These are phyloP conservation scores for Sphagnurus paluster DNA, from an alignment of 1,284 basidiomycete genomes.

Conservation along the genomic window DNA sequence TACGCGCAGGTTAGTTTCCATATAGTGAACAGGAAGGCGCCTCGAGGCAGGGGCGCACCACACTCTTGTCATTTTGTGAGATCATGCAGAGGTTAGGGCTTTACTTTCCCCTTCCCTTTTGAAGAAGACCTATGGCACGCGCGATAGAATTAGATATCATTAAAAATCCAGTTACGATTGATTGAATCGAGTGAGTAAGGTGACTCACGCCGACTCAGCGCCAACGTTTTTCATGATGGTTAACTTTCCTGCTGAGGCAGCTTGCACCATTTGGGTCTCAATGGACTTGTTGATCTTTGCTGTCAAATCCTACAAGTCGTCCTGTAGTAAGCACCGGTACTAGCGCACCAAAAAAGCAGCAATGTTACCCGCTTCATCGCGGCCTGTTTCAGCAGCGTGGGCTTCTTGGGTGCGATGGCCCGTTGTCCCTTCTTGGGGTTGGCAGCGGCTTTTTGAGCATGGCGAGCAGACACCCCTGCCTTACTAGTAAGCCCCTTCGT, in stretches of 20 bases:
- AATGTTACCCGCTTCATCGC: conserved; percentile 74
- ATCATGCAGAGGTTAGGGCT: conserved; percentile 4
- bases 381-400: conserved; percentile 64
- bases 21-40: background rate
- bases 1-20: background rate
- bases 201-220: conserved; percentile 49
- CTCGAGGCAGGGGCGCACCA: conserved; percentile 2
- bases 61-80: conserved; percentile 4
- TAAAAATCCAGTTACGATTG: conserved; percentile 2
- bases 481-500: conserved; percentile 66
- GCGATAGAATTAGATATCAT: background rate
- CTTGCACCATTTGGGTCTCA: conserved; percentile 85
- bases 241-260: conserved; percentile 82
- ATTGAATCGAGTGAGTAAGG: background rate
- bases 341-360: too few species aligned
- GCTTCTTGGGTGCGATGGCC: conserved; percentile 73
- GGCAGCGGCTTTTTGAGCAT: conserved; percentile 61
- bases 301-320: conserved; percentile 63
- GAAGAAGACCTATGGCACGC: conserved; percentile 3
- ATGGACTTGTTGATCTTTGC: conserved; percentile 89
- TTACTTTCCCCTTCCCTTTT: conserved; percentile 16
- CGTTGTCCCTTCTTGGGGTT: conserved; percentile 74
- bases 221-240: conserved; percentile 81
- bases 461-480: conserved; percentile 47
- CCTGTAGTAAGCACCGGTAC: too few species aligned